Evolutionary conservation across 2,329 filamentous ascomycete genomes (phyloP).

Genomic region (Aspergillus ochraceus): DNA sequence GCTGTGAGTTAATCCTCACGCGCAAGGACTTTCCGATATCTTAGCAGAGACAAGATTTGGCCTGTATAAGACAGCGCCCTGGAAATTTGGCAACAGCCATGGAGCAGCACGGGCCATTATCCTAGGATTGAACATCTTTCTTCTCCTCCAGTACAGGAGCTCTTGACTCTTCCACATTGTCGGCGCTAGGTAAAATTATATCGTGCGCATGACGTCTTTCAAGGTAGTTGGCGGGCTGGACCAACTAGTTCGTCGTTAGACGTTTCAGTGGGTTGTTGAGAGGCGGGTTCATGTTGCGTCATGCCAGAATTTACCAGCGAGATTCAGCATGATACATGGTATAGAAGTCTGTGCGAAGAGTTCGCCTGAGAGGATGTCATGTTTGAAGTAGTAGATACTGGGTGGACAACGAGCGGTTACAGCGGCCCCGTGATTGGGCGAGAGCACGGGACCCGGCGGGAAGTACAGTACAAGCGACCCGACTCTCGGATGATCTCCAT

Average conservation of each 20-base stretch:
- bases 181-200: not conserved
- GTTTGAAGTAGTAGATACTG: not conserved
- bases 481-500: not conserved
- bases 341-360: too few species aligned
- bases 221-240: not conserved
- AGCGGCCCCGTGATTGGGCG: not conserved
- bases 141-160: too few species aligned
- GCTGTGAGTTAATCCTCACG: not conserved
- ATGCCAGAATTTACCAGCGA: too few species aligned
- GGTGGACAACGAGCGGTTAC: not conserved
- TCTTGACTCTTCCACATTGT: too few species aligned
- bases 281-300: too few species aligned
- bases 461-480: not conserved
- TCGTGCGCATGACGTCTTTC: not conserved
- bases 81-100: too few species aligned
- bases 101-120: too few species aligned
- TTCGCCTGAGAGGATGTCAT: not conserved
- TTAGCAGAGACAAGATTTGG: too few species aligned
- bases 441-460: not conserved
- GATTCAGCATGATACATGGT: too few species aligned
- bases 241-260: not conserved
- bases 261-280: not conserved
- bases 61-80: too few species aligned
- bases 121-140: too few species aligned
- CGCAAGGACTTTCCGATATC: not conserved